Percentiles rank a stretch among this genome's conserved stretches.
These are phyloP conservation scores for Sporothrix variecibatus DNA, from an alignment of 2,329 filamentous ascomycete genomes.

Conservation along the genomic window DNA sequence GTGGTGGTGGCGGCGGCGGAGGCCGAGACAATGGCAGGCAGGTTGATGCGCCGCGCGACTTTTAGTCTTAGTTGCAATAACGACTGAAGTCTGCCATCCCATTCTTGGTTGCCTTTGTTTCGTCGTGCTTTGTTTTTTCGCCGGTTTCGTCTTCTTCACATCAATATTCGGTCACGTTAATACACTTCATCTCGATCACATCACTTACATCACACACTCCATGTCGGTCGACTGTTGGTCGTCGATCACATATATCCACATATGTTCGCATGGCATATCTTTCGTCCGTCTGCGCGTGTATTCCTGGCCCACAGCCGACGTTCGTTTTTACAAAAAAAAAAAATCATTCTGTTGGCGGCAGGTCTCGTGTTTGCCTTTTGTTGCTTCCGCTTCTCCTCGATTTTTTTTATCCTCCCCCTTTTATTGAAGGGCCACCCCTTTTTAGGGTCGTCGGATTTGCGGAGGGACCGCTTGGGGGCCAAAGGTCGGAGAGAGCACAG, in stretches of 20 bases:
- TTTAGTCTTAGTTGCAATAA: background rate
- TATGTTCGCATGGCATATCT: slow-evolving; percentile 11
- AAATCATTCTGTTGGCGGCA: slow-evolving; percentile 2
- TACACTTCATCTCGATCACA: background rate
- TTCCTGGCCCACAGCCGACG: background rate
- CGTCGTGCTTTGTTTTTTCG: background rate
- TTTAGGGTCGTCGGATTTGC: background rate
- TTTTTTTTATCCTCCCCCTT: background rate
- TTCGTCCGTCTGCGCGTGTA: background rate
- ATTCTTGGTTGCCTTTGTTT: background rate
- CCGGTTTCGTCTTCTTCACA: background rate
- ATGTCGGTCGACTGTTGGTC: background rate
- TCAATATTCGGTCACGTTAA: background rate
- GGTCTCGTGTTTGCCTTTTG: background rate
- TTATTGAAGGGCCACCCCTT: background rate
- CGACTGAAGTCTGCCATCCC: background rate
- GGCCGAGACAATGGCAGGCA: background rate
- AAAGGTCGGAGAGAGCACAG: background rate
- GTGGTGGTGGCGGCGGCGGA: background rate
- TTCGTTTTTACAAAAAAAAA: too few relatives aligned
- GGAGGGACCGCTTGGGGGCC: slow-evolving; percentile 12
- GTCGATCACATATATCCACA: background rate
- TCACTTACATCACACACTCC: background rate
- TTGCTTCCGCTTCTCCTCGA: background rate
- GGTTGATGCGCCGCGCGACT: slow-evolving; percentile 2